Base-by-base conservation (phyloP, 805 yeast species). In the Zygosaccharomyces lentus region DNA sequence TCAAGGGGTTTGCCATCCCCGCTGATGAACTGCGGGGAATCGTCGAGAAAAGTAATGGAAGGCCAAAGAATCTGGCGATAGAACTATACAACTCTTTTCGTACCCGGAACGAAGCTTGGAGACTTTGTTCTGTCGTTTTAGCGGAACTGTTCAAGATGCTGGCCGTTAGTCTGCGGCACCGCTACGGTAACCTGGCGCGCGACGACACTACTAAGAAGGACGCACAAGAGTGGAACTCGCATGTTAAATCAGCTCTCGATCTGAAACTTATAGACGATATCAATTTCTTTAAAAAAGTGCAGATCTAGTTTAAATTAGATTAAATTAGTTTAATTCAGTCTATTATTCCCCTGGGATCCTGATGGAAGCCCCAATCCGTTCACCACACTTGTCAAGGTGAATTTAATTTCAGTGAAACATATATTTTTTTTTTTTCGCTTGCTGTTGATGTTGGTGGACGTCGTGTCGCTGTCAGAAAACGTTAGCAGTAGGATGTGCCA, bases 1-100 rank as follows among this genome's bases (percentile, higher is more conserved):
- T 73, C 51, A 72, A 75, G 43, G 80, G 80, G 0, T 56, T 78
- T 17, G 68, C 74, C 2, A 75, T 78, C 6, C 64, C 73, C 6
- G 58, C 64, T 7, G 70, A 69, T 0, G 68, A 65, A 23, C 50
- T 78, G 19, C 54, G 57, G 5, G 65, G 61, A 9, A 70, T 78
- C 3, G 61, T 77, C 1, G 63, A 67, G 1, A 53, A 53, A 5
- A 54, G 76, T 6, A 59, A 70, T 0, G 72, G 74, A 0, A 71
- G 68, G 3, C 67, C 73, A 4, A 50, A 67, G 0, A 45, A 41
- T 1, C 46, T 79, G 12, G 43, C 70, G 32, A 75, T 72, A 48
- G 68, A 67, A 21, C 54, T 79, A 31, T 66, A 75, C 50, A 68
- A 63, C 25, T 68, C 70, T 43, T 78, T 75, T 48, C 63, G 64